Evolutionary conservation across 2,329 filamentous ascomycete genomes (phyloP).

Genomic region (Lecanosticta acicola): DNA sequence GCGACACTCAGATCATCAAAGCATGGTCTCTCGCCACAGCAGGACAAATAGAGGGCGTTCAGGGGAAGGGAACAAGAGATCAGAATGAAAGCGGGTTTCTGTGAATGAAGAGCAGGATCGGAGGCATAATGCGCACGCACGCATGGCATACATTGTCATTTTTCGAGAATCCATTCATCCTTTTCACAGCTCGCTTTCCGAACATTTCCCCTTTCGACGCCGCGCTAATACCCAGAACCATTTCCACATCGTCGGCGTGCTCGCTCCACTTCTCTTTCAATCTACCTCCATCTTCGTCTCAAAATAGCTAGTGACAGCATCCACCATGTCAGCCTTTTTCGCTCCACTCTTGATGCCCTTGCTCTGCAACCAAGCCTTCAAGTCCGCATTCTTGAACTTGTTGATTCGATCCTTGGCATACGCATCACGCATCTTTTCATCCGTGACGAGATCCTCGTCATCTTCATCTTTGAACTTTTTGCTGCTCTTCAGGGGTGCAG

Average conservation of each 20-base stretch:
- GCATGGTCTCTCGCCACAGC: no score
- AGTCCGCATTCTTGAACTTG: conserved; percentile 35
- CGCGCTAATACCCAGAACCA: background rate
- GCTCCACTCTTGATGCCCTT: conserved; percentile 23
- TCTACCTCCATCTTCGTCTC: conserved; percentile 34
- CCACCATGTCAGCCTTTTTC: conserved; percentile 34
- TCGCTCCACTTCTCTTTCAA: conserved; percentile 8
- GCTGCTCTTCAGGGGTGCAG: conserved; percentile 35
- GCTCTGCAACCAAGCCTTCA: conserved; percentile 29
- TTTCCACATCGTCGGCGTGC: no score
- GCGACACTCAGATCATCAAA: no score
- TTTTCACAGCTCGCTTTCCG: no score
- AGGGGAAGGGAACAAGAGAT: no score
- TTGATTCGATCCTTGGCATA: conserved; percentile 41
- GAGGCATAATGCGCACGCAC: no score
- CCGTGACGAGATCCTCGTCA: conserved; percentile 33
- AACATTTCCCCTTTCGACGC: background rate
- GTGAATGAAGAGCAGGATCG: no score
- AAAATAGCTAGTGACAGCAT: conserved; percentile 32
- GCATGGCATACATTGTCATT: no score
- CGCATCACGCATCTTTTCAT: conserved; percentile 41
- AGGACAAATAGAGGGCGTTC: no score
- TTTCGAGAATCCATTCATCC: no score
- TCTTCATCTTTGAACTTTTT: conserved; percentile 39
- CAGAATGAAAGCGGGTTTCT: no score